Conservation (phyloP, 306 rosid species). For the Fragaria nilgerrensis region DNA sequence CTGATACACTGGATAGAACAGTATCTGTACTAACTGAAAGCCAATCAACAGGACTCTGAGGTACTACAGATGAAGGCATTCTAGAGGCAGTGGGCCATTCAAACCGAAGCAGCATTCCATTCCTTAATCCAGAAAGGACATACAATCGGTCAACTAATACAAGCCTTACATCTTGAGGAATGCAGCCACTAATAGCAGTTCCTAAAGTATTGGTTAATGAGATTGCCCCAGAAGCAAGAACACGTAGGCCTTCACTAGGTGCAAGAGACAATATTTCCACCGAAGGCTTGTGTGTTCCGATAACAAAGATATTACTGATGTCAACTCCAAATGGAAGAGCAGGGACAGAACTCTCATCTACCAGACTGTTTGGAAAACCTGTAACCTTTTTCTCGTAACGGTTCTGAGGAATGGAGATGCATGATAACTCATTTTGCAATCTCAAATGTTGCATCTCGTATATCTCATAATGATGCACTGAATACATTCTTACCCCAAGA, state of each 20-base stretch:
- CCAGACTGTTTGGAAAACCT: slow-evolving; percentile 31
- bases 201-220: slow-evolving; percentile 63
- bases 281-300: slow-evolving; percentile 90
- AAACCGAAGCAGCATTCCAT: slow-evolving; percentile 93
- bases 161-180: slow-evolving; percentile 93
- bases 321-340: slow-evolving; percentile 51
- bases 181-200: slow-evolving; percentile 75
- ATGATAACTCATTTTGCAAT: slow-evolving; percentile 78
- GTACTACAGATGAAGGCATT: slow-evolving; percentile 31
- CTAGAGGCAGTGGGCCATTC: slow-evolving; percentile 63
- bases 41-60: slow-evolving; percentile 35
- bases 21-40: slow-evolving; percentile 35
- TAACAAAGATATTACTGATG: slow-evolving; percentile 56
- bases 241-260: slow-evolving; percentile 50
- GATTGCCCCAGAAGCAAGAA: slow-evolving; percentile 74
- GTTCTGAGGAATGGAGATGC: slow-evolving; percentile 78
- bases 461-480: slow-evolving; percentile 60
- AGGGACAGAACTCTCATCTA: slow-evolving; percentile 31
- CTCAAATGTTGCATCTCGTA: slow-evolving; percentile 74
- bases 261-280: slow-evolving; percentile 66
- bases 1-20: slow-evolving; percentile 43
- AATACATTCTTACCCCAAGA: slow-evolving; percentile 71
- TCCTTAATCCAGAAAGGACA: slow-evolving; percentile 87
- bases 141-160: slow-evolving; percentile 73
- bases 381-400: slow-evolving; percentile 36